Percentiles rank a stretch among this genome's conserved stretches.
These are phyloP conservation scores for Xylariaceae sp. DNA, from an alignment of 2,329 filamentous ascomycete genomes.

Conservation along the genomic window DNA sequence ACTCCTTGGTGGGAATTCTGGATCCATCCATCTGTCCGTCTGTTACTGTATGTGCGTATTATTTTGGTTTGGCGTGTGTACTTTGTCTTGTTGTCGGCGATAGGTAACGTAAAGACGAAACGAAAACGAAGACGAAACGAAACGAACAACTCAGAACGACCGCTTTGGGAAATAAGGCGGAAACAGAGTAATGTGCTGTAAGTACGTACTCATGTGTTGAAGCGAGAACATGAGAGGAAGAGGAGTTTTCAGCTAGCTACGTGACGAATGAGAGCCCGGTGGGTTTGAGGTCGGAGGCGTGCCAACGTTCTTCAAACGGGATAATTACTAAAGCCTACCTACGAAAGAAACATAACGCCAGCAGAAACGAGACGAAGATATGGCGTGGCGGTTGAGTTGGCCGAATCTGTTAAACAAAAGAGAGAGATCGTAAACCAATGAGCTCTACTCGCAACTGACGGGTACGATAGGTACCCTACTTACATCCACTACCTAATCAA, in stretches of 20 bases:
- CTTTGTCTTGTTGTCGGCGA: too few relatives aligned
- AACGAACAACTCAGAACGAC: too few relatives aligned
- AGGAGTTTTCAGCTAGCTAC: background rate
- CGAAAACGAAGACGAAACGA: too few relatives aligned
- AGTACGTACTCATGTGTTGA: too few relatives aligned
- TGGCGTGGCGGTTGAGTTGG: conserved; percentile 8
- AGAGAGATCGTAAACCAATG: too few relatives aligned
- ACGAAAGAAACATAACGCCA: background rate
- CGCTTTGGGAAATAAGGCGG: too few relatives aligned
- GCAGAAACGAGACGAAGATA: background rate
- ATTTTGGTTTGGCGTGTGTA: too few relatives aligned
- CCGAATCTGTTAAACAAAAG: background rate
- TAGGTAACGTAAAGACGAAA: too few relatives aligned
- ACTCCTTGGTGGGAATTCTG: too few relatives aligned
- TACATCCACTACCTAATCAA: conserved; percentile 19
- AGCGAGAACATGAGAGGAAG: background rate
- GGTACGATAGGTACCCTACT: background rate
- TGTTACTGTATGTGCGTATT: too few relatives aligned
- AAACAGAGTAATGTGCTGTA: too few relatives aligned
- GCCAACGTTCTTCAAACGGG: background rate
- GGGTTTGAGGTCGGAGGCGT: background rate
- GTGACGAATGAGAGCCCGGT: background rate
- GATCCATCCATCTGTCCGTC: conserved; percentile 29
- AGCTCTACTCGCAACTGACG: too few relatives aligned
- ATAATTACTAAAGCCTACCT: background rate